Evolutionary conservation across 495 filamentous ascomycete genomes (phyloP).

Genomic region (Glonium stellatum): DNA sequence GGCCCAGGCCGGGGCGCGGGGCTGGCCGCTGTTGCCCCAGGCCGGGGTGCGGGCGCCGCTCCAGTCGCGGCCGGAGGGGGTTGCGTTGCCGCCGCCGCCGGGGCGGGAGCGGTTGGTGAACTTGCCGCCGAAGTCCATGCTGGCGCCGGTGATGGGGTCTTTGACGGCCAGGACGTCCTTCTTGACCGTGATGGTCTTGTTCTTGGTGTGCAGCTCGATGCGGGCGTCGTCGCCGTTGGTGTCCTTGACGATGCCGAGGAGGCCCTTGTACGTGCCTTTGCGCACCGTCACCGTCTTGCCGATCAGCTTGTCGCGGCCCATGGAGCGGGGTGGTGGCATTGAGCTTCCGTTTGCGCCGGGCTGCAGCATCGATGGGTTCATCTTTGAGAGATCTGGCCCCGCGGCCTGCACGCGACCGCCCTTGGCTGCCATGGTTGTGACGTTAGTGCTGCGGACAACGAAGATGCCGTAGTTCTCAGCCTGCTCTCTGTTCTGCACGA

Average conservation of each 20-base stretch:
- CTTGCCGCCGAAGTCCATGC: constrained; percentile 57
- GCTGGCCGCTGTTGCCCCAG: constrained; percentile 34
- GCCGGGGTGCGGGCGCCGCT: constrained; percentile 61
- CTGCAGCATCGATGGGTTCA: constrained; percentile 87
- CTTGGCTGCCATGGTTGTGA: constrained; percentile 84
- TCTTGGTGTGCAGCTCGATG: constrained; percentile 87
- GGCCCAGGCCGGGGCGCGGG: not conserved
- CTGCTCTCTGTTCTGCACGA: constrained; percentile 75
- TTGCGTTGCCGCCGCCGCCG: constrained; percentile 33
- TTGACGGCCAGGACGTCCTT: constrained; percentile 73
- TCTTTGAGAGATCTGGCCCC: constrained; percentile 73
- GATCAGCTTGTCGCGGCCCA: constrained; percentile 78
- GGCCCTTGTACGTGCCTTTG: constrained; percentile 80
- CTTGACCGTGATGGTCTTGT: constrained; percentile 72
- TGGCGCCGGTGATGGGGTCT: constrained; percentile 70
- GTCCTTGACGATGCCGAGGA: constrained; percentile 92
- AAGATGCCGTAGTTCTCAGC: constrained; percentile 85
- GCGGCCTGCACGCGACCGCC: constrained; percentile 57
- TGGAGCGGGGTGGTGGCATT: constrained; percentile 74
- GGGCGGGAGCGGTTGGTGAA: constrained; percentile 45
- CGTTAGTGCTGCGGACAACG: constrained; percentile 76
- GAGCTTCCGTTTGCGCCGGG: constrained; percentile 41
- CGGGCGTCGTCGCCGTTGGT: constrained; percentile 75
- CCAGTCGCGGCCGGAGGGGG: constrained; percentile 28
- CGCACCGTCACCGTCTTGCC: constrained; percentile 84